Conservation (phyloP, 1,284 basidiomycete species). For the Naganishia liquefaciens region DNA sequence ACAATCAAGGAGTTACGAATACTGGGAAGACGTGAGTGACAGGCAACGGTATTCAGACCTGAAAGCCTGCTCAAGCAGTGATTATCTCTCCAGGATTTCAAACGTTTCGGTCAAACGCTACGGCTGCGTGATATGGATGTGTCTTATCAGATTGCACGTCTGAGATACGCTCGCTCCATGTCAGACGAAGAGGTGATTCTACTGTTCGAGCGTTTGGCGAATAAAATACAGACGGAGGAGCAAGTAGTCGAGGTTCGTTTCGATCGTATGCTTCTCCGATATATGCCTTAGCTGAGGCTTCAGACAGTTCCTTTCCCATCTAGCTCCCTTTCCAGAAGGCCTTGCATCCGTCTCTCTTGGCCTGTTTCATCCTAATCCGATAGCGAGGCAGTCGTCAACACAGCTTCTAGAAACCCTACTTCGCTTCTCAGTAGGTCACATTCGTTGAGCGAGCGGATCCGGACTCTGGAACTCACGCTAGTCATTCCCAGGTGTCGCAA, state of each 20-base stretch:
- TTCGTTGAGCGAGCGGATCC: background rate
- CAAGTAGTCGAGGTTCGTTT: constrained; percentile 79
- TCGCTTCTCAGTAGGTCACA: constrained; percentile 65
- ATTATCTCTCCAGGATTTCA: background rate
- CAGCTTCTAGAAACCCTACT: constrained; percentile 80
- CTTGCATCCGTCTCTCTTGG: constrained; percentile 82
- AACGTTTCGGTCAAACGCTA: constrained; percentile 53
- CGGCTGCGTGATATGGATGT: constrained; percentile 68
- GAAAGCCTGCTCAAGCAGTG: background rate
- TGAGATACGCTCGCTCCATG: constrained; percentile 66
- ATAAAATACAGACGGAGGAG: constrained; percentile 72
- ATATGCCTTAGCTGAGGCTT: constrained; percentile 1
- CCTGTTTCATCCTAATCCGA: constrained; percentile 78
- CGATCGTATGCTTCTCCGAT: too few relatives aligned
- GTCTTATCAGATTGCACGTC: constrained; percentile 67
- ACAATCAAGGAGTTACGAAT: constrained; percentile 65
- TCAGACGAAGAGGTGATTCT: constrained; percentile 66
- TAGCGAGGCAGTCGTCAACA: constrained; percentile 73
- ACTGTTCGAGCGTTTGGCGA: constrained; percentile 73
- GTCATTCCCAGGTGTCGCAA: too few relatives aligned
- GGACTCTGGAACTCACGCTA: too few relatives aligned
- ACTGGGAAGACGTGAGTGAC: constrained; percentile 61
- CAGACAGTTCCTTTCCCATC: constrained; percentile 71
- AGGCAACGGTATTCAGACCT: too few relatives aligned
- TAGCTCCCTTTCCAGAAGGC: constrained; percentile 78